These are phyloP conservation scores for Tephrocybe sp. DNA, from an alignment of 768 basidiomycete species.

Conservation along the genomic window DNA sequence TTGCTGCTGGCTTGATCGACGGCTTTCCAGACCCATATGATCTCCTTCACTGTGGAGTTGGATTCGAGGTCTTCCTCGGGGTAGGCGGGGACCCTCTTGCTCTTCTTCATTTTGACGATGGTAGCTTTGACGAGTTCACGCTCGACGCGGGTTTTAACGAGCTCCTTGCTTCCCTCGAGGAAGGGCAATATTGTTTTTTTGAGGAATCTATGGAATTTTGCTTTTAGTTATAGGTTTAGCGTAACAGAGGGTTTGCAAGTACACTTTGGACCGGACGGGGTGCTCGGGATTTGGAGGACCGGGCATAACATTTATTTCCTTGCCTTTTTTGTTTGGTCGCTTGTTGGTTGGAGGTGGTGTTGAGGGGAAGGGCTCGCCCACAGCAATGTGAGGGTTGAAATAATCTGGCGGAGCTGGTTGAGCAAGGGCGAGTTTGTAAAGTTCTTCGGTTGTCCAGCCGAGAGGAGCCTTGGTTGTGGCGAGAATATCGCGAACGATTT, in stretches of 20 bases:
- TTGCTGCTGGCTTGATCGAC: constrained; percentile 11
- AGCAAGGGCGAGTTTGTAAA: constrained; percentile 35
- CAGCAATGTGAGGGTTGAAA: constrained; percentile 20
- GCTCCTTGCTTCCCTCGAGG: constrained; percentile 38
- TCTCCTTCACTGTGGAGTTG: constrained; percentile 22
- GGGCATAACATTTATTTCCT: constrained; percentile 9
- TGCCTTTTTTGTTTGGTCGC: constrained; percentile 4
- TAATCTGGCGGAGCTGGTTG: constrained; percentile 28
- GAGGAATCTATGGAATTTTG: constrained; percentile 46
- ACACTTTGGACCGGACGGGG: constrained; percentile 57
- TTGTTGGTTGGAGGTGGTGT: neutral
- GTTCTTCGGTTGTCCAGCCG: constrained; percentile 36
- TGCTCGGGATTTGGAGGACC: constrained; percentile 43
- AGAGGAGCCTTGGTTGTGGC: constrained; percentile 22
- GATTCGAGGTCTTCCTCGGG: constrained; percentile 9
- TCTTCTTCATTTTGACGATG: constrained; percentile 16
- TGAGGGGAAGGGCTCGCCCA: constrained; percentile 4
- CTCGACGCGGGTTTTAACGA: constrained; percentile 41
- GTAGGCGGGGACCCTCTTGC: constrained; percentile 20
- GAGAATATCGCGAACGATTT: constrained; percentile 33
- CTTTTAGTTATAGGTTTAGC: neutral
- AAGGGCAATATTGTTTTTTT: constrained; percentile 52
- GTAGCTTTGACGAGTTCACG: constrained; percentile 23
- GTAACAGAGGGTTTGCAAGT: constrained; percentile 13
- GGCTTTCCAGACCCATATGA: constrained; percentile 43